These are phyloP conservation scores for Gynostemma pentaphyllum DNA, from an alignment of 306 rosid species.

Conservation along the genomic window DNA sequence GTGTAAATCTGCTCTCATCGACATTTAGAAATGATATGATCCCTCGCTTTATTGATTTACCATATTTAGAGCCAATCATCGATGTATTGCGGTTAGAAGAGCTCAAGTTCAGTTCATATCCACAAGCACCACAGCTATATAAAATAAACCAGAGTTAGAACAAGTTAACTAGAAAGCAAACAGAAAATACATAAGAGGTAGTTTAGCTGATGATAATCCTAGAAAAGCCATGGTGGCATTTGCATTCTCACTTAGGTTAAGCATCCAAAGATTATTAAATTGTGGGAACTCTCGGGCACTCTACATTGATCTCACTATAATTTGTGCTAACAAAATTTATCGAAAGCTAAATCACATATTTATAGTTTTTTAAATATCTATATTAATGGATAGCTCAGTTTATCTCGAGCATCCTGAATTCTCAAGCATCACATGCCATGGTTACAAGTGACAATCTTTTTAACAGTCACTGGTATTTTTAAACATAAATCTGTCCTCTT, in stretches of 20 bases:
- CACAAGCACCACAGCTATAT: constrained; percentile 82
- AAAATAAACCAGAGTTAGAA: background rate
- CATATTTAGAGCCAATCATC: constrained; percentile 67
- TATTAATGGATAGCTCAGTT: too few relatives aligned
- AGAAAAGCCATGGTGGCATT: background rate
- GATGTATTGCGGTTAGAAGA: constrained; percentile 62
- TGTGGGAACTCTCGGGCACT: background rate
- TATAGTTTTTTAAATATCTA: too few relatives aligned
- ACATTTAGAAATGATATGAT: constrained; percentile 63
- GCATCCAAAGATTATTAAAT: background rate
- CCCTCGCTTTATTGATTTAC: constrained; percentile 75
- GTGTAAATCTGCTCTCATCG: constrained; percentile 72
- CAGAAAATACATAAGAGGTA: background rate
- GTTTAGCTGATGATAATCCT: background rate
- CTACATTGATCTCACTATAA: background rate
- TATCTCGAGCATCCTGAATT: background rate
- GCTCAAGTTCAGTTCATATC: constrained; percentile 71
- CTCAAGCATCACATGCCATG: constrained; percentile 1
- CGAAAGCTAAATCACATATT: background rate
- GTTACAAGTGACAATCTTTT: background rate
- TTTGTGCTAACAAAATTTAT: background rate
- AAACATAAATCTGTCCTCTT: background rate
- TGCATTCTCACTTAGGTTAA: background rate
- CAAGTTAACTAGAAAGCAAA: constrained; percentile 6
- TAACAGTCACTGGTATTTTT: background rate